Conservation (phyloP, 441 rosid genomes). For the Populus hybrid region DNA sequence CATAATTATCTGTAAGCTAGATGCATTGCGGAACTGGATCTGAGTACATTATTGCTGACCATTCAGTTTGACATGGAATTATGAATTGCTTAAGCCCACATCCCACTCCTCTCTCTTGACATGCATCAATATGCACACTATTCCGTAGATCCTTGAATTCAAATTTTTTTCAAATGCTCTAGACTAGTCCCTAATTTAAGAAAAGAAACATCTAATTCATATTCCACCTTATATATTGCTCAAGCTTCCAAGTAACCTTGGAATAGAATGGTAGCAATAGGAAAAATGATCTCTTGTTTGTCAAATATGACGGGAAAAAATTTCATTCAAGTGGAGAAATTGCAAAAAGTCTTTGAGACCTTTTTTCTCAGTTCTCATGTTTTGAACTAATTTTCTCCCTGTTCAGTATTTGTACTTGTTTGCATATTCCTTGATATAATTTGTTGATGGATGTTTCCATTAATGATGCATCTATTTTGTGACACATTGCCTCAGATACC, state of each 20-base stretch:
- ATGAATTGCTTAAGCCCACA: not conserved
- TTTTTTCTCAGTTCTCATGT: not conserved
- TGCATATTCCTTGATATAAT: not conserved
- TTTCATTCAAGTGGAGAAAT: not conserved
- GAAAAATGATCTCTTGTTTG: not conserved
- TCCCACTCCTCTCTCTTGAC: not conserved
- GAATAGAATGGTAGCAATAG: not conserved
- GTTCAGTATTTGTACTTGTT: not conserved
- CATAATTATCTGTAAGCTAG: not conserved
- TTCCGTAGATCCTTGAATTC: not conserved
- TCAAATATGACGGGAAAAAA: not conserved
- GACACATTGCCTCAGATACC: slow-evolving; percentile 54
- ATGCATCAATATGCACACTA: not conserved
- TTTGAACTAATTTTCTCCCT: not conserved
- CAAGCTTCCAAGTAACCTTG: not conserved
- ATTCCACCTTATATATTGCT: not conserved
- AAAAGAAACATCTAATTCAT: not conserved
- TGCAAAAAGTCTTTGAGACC: not conserved
- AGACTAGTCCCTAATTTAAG: not conserved
- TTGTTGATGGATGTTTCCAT: slow-evolving; percentile 5
- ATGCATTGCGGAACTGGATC: not conserved
- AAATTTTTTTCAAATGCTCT: not conserved
- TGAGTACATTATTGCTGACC: not conserved
- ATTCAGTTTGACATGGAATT: not conserved
- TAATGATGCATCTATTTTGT: no score